Evolutionary conservation across 2,329 filamentous ascomycete genomes (phyloP), one percentile per base, ranked within the genome.

Genomic region (Pseudocercospora cruenta): DNA sequence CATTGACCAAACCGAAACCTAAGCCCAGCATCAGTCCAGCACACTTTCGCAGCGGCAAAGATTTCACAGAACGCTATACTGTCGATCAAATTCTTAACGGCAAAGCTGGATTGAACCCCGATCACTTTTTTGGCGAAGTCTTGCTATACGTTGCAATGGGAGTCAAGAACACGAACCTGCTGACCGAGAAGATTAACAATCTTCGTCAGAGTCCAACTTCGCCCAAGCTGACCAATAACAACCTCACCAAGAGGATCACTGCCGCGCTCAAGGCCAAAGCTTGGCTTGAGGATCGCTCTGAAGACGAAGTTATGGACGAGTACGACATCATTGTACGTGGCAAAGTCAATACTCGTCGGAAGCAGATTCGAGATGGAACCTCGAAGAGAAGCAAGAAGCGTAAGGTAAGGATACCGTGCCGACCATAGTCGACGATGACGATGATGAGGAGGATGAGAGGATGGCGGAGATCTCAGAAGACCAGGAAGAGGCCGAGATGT

Each of bases 211-310:
- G 22, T n/a, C 16, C 21, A 4, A 4, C 22, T 16, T 28, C 51
- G 2, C 24, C 51, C 24, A 55, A 55, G 24, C 24, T 55, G 22
- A 26, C 51, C 24, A 55, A 31, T 9, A 55, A 55, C 26, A 55
- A 55, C 14, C 51, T 55, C 26, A 55, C 51, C 4, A 55, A 55
- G 24, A 6, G 51, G 8, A 55, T 55, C 24, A 28, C 16, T 55
- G 51, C 51, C 2, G 51, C 51, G 4, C 51, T 55, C 22, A 55
- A 55, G 21, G 51, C 51, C 5, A 55, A 55, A 19, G 51, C 51
- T 31, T 55, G 51, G 51, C 51, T 55, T 31, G 51, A 55, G 10
- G 51, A 55, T 26, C 51, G 51, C 16, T 26, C 21, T 55, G 51
- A 55, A n/a, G 51, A 55, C 24, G 51, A 55, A n/a, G 51, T 55